Percentiles rank a stretch among this genome's conserved stretches.
phyloP scores from a whole-genome alignment of 129 eudicot species.

The Lonicera japonica region DNA sequence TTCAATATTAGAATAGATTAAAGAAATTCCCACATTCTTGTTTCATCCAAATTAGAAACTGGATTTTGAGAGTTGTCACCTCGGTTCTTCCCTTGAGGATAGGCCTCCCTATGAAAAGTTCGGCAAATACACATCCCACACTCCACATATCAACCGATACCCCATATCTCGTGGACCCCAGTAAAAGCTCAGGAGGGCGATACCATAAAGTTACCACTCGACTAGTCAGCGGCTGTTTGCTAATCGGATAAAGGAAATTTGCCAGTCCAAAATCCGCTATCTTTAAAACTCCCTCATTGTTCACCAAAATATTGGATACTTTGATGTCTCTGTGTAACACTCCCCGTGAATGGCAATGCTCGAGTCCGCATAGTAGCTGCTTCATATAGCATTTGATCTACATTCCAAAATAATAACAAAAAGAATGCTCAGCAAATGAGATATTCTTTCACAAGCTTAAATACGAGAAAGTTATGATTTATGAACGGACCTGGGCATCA shows the following conservation, averaged over 20 bases:
- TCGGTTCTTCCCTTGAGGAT: constrained; percentile 85
- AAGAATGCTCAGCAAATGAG: too few species aligned
- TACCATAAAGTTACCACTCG: constrained; percentile 93
- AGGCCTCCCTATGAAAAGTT: constrained; percentile 65
- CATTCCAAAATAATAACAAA: neutral
- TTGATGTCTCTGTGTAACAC: constrained; percentile 79
- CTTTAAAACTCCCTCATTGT: constrained; percentile 66
- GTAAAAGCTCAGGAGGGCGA: constrained; percentile 86
- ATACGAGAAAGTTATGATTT: too few species aligned
- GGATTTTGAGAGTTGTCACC: constrained; percentile 28
- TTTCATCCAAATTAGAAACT: too few species aligned
- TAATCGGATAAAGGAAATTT: constrained; percentile 35
- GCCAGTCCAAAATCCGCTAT: constrained; percentile 94
- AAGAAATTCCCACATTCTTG: too few species aligned
- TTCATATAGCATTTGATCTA: constrained; percentile 78
- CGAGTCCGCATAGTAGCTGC: constrained; percentile 62
- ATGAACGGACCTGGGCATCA: constrained; percentile 52
- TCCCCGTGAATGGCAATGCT: constrained; percentile 73
- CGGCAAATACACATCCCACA: constrained; percentile 84
- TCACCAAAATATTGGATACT: constrained; percentile 65
- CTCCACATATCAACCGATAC: constrained; percentile 75
- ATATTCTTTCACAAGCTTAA: too few species aligned
- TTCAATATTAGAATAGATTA: too few species aligned
- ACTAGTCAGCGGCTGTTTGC: constrained; percentile 61
- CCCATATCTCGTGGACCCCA: constrained; percentile 70